Conservation (phyloP, 257 asterid species). For the Solanum tarijense region DNA sequence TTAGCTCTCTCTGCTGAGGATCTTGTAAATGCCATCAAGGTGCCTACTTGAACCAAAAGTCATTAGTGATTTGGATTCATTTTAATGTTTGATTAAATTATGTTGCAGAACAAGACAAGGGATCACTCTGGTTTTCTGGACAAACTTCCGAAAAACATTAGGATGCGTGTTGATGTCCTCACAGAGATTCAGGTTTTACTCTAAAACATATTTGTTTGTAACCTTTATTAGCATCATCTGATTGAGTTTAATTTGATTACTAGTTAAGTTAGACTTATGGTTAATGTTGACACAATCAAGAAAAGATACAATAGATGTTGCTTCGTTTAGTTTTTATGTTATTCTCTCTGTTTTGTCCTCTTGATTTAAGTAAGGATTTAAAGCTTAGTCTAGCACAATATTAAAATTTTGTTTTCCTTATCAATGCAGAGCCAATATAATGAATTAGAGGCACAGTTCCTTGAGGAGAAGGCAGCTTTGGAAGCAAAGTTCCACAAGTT, state of each 20-base stretch:
- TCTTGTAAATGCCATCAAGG: slow-evolving; percentile 8
- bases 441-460: slow-evolving; percentile 46
- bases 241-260: neutral
- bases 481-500: slow-evolving; percentile 61
- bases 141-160: neutral
- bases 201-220: neutral
- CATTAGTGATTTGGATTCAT: neutral
- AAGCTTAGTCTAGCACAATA: neutral
- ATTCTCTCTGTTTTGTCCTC: neutral
- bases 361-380: neutral
- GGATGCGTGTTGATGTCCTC: neutral
- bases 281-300: neutral
- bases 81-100: neutral
- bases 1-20: slow-evolving; percentile 3
- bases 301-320: neutral
- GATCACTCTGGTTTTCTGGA: neutral
- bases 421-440: slow-evolving; percentile 39
- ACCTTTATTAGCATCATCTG: neutral
- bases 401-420: neutral
- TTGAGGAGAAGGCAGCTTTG: slow-evolving; percentile 52
- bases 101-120: slow-evolving; percentile 1
- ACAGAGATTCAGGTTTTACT: neutral
- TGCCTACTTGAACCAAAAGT: neutral
- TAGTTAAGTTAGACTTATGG: neutral
- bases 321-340: neutral